Evolutionary conservation across 805 yeast species (phyloP).

Genomic region (Candida dajiaensis): DNA sequence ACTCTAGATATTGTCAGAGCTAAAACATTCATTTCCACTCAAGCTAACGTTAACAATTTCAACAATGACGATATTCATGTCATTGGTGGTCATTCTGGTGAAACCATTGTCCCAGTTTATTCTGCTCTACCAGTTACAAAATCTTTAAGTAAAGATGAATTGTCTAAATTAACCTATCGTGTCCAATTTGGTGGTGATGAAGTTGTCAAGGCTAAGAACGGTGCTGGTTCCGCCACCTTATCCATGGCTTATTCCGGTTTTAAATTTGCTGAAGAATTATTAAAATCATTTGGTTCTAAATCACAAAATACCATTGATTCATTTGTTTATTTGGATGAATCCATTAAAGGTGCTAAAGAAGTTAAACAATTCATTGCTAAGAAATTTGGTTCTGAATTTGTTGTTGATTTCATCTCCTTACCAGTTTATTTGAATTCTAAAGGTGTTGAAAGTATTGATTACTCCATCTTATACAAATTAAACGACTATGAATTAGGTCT

Average conservation of each 20-base stretch:
- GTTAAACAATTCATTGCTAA: conserved; percentile 16
- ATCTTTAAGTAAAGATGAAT: conserved; percentile 16
- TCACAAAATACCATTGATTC: conserved; percentile 34
- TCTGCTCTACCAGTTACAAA: conserved; percentile 27
- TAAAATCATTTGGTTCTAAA: conserved; percentile 46
- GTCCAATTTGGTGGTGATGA: conserved; percentile 88
- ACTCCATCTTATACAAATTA: conserved; percentile 42
- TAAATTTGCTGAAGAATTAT: conserved; percentile 61
- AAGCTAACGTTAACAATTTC: conserved; percentile 20
- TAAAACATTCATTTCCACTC: conserved; percentile 40
- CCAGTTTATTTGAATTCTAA: conserved; percentile 50
- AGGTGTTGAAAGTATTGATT: conserved; percentile 55
- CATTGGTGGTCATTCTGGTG: conserved; percentile 86
- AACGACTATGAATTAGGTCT: conserved; percentile 49
- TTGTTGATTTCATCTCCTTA: conserved; percentile 47
- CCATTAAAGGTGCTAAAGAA: conserved; percentile 19
- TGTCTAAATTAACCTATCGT: conserved; percentile 53
- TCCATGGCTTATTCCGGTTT: conserved; percentile 87
- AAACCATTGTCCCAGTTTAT: conserved; percentile 72
- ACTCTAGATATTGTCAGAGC: conserved; percentile 86
- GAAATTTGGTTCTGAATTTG: conserved; percentile 10
- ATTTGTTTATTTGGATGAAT: conserved; percentile 47
- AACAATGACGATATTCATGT: conserved; percentile 55
- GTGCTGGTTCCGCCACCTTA: conserved; percentile 80
- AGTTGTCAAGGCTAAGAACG: conserved; percentile 79